Evolutionary conservation across 768 basidiomycete species (phyloP), one percentile per base, ranked within the genome.

Genomic region (Tubosaeta sp.): DNA sequence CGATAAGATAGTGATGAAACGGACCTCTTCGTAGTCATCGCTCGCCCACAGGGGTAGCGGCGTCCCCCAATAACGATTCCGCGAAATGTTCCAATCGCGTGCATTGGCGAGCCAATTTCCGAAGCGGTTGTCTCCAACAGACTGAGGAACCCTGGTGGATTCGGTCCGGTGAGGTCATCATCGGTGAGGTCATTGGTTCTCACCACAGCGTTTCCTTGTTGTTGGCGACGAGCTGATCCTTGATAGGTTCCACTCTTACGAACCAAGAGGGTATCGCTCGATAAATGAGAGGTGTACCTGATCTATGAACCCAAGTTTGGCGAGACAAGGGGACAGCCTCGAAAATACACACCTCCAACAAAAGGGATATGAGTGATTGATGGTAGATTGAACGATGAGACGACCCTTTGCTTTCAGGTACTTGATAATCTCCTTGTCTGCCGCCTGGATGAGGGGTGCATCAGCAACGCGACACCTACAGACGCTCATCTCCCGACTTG

Each of bases 81-180:
- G 82, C n/a, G 95, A 97, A 57, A 99, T 79, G 65, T 97, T 98
- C 97, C 97, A 99, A 65, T 99, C 97, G 19, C 95, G 82, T n/a
- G 97, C 97, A 69, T 95, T 97, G 44, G 88, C 86, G 46, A 99
- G 77, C 97, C 97, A 99, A 69, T 92, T 95, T 19, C 93, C 94
- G 65, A 99, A 99, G 32, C 95, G 80, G 59, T 86, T 83, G 53
- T 97, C 95, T 6, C 94, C 91, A 43, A 98, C 86, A 55, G 73
- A 78, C 63, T 91, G 86, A 10, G 97, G 97, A 3, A 99, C 97
- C 91, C 90, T 92, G 47, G 48, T 6, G n/a, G 32, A 49, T 55
- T 51, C 41, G 46, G 13, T 60, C 25, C 16, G 53, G 34, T 25
- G 22, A 41, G 8, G 37, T 27, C 48, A 7, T 53, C 38, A 7